Evolutionary conservation across 352 stramenopile species (phyloP).

Genomic region (Pythium dissotocum): DNA sequence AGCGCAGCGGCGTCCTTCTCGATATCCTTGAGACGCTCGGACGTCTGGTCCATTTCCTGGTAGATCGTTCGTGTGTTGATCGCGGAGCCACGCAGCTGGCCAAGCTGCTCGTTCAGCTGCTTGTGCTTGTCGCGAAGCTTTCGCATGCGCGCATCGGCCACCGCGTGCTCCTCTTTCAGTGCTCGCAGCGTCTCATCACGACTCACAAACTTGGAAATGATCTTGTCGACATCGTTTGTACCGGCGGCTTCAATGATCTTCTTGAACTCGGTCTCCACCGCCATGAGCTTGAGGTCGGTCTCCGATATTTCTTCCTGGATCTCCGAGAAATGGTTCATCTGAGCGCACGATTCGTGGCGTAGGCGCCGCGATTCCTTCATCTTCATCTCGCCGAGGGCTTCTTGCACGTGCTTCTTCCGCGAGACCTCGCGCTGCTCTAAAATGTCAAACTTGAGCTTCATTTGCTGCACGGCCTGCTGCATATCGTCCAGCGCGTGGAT

Average conservation of each 20-base stretch:
- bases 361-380: slow-evolving; percentile 66
- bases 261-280: slow-evolving; percentile 71
- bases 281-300: slow-evolving; percentile 66
- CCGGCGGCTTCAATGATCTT: slow-evolving; percentile 76
- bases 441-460: slow-evolving; percentile 71
- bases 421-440: slow-evolving; percentile 75
- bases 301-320: slow-evolving; percentile 79
- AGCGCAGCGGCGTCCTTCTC: slow-evolving; percentile 74
- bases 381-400: slow-evolving; percentile 69
- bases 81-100: slow-evolving; percentile 58
- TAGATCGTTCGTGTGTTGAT: slow-evolving; percentile 85
- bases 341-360: slow-evolving; percentile 70
- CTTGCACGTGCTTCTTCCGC: slow-evolving; percentile 71
- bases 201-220: slow-evolving; percentile 72
- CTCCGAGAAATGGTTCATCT: slow-evolving; percentile 79
- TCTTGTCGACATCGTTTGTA: slow-evolving; percentile 81
- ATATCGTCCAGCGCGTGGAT: slow-evolving; percentile 71
- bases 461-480: slow-evolving; percentile 76
- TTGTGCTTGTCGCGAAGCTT: slow-evolving; percentile 81
- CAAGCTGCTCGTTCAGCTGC: slow-evolving; percentile 66
- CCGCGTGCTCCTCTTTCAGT: slow-evolving; percentile 75
- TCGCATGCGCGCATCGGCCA: slow-evolving; percentile 70
- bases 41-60: slow-evolving; percentile 84
- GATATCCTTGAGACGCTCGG: slow-evolving; percentile 81
- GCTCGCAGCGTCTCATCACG: slow-evolving; percentile 72